A percentile compares a stretch with the other conserved stretches of the same genome.
Evolutionary conservation across 345 rosid species (phyloP).

Genomic region (Gossypium australe): DNA sequence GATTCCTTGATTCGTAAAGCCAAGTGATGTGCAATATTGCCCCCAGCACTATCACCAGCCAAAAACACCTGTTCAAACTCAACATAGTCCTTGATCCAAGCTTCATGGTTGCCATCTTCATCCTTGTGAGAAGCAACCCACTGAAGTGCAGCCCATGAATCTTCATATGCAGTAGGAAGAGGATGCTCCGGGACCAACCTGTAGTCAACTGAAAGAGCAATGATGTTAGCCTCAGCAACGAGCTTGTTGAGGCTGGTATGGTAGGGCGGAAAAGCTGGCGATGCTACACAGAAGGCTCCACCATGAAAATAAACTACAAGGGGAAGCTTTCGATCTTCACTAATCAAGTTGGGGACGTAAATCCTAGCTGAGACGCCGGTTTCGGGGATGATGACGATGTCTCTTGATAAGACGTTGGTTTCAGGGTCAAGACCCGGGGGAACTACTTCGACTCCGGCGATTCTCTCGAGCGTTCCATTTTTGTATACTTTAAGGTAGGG

Average conservation of each 20-base stretch:
- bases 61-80: constrained; percentile 43
- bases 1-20: constrained; percentile 33
- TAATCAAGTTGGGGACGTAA: constrained; percentile 41
- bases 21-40: constrained; percentile 63
- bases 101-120: constrained; percentile 7
- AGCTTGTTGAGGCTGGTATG: constrained; percentile 57
- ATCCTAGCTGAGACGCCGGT: constrained; percentile 54
- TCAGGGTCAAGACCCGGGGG: constrained; percentile 55
- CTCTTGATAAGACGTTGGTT: constrained; percentile 56
- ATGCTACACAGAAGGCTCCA: constrained; percentile 64
- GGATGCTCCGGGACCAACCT: constrained; percentile 72
- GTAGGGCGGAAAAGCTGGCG: constrained; percentile 54
- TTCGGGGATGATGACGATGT: constrained; percentile 43
- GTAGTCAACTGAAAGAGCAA: constrained; percentile 60
- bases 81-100: constrained; percentile 51
- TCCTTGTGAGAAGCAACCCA: constrained; percentile 38
- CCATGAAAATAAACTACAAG: constrained; percentile 76
- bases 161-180: constrained; percentile 64
- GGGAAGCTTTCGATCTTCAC: constrained; percentile 38
- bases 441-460: constrained; percentile 42
- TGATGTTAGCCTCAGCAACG: constrained; percentile 45
- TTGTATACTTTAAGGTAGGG: constrained; percentile 55
- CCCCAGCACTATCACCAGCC: constrained; percentile 75
- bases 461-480: constrained; percentile 58
- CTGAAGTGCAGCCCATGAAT: constrained; percentile 60